These are phyloP conservation scores for Casuarina equisetifolia DNA, from an alignment of 306 rosid genomes.

Conservation along the genomic window DNA sequence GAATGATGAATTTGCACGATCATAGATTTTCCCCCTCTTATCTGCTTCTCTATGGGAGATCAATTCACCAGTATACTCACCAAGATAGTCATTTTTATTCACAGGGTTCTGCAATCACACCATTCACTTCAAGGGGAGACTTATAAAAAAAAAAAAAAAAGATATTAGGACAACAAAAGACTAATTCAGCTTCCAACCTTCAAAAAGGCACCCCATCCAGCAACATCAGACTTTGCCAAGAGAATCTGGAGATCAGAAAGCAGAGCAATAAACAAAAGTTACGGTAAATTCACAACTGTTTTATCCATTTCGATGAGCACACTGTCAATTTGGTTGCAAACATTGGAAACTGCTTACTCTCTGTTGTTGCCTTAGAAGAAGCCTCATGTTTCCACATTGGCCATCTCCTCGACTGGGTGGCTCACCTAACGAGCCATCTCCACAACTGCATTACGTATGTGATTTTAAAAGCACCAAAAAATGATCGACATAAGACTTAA, in stretches of 20 bases:
- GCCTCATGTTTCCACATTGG: conserved; percentile 99
- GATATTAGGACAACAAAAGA: conserved; percentile 16
- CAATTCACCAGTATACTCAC: conserved; percentile 95
- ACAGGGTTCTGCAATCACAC: conserved; percentile 78
- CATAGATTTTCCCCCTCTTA: conserved; percentile 95
- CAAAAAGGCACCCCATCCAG: conserved; percentile 99
- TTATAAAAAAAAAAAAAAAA: not conserved
- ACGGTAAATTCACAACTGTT: conserved; percentile 22
- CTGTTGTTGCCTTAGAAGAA: conserved; percentile 92
- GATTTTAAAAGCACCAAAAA: conserved; percentile 15
- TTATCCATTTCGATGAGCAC: conserved; percentile 15
- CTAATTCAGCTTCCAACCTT: conserved; percentile 52
- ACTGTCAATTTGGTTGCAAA: conserved; percentile 13
- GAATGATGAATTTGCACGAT: conserved; percentile 95
- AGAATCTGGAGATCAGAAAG: conserved; percentile 60
- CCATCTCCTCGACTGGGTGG: conserved; percentile 87
- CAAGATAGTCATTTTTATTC: conserved; percentile 90
- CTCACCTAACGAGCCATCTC: conserved; percentile 83
- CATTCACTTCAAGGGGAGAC: conserved; percentile 38
- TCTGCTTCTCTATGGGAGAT: conserved; percentile 97
- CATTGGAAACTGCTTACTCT: conserved; percentile 59
- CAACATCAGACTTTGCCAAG: conserved; percentile 89
- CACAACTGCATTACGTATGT: conserved; percentile 62
- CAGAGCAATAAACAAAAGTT: conserved; percentile 13
- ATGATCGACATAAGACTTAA: not conserved